Evolutionary conservation across 495 filamentous ascomycete genomes (phyloP), one percentile per base, ranked within the genome.

Genomic region (Penicillium paradoxum): DNA sequence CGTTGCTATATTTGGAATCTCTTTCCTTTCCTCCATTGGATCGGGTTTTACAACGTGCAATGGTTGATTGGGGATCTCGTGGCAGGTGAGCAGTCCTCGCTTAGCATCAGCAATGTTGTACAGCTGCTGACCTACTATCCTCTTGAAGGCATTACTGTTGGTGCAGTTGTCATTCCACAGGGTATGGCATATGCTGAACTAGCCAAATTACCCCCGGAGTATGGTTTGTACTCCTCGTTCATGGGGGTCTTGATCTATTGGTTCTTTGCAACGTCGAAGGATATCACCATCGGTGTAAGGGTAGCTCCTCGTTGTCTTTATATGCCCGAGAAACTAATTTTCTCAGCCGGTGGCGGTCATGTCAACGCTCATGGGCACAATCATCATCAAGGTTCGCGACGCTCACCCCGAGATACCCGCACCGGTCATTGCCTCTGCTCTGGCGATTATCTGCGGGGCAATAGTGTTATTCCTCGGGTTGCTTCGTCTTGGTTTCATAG

Each of bases 181-280:
- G 85, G 88, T 38, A 97, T 97, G 92, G 90, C 92, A 2, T 97
- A 97, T 71, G 91, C 92, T 17, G 78, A 84, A 57, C 74, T 97
- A 29, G 92, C 92, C 10, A 73, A 82, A 37, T 77, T 97, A 13
- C 73, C 76, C 0, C 79, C 84, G 2, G 75, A 97, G 65, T 97
- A 83, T 61, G 92, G 92, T 44, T 74, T 97, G 0, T 97, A 97
- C 66, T 91, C 91, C 0, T 96, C 91, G 0, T 97, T 97, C 62
- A 95, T 96, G 85, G 92, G 92, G 8, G 90, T 96, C 2, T 64
- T 96, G 49, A 68, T 95, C 48, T 97, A 97, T 59, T 96, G 91
- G 91, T 91, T 96, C 66, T 96, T 97, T 59, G 92, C 91, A 1
- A 97, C 92, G 1, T 96, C 91, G 0, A 97, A 97, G 63, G 92